Evolutionary conservation across 108 stramenopile genomes (phyloP), one percentile per base, ranked within the genome.

Genomic region (Conticribra weissflogii): DNA sequence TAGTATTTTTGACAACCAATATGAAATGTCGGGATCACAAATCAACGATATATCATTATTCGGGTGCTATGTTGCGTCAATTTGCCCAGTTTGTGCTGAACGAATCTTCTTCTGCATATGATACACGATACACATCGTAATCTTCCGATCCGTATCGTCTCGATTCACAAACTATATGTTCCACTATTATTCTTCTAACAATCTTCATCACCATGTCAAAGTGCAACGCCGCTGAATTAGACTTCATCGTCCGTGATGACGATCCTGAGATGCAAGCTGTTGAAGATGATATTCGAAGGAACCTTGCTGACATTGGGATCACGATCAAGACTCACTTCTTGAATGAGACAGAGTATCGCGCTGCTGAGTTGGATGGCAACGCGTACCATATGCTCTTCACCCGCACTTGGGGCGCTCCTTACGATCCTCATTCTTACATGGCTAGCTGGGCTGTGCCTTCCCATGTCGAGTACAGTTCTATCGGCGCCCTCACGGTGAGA

Each of bases 391-490:
- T 87, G 29, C 54, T 76, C 31, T 87, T 85, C 66, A 74, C 83
- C 16, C 68, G 84, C 32, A 78, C 81, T 14, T 87, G 86, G 86
- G 87, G 87, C 15, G 80, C 84, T 1, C 83, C 84, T 63, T 88
- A 88, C 69, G 87, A 88, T 82, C 87, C 87, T 36, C 87, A 88
- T 56, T 51, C 68, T 32, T 86, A 86, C 70, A 54, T 83, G 41
- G 53, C 76, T 17, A 78, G 75, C 3, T 86, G 85, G 85, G 76
- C 45, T 12, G 59, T 62, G 3, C 83, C 83, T 22, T 55, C 71
- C 33, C 81, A 85, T 44, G 80, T 82, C 23, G 77, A 85, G 59
- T 85, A 85, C 81, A 52, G 71, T 18, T 82, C 82, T 19, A 68
- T 76, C 23, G 63, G 46, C 19, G 67, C 69, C 36, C 50, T 84